These are phyloP conservation scores for Termitomyces sp. DNA, from an alignment of 768 basidiomycete species.

Conservation along the genomic window DNA sequence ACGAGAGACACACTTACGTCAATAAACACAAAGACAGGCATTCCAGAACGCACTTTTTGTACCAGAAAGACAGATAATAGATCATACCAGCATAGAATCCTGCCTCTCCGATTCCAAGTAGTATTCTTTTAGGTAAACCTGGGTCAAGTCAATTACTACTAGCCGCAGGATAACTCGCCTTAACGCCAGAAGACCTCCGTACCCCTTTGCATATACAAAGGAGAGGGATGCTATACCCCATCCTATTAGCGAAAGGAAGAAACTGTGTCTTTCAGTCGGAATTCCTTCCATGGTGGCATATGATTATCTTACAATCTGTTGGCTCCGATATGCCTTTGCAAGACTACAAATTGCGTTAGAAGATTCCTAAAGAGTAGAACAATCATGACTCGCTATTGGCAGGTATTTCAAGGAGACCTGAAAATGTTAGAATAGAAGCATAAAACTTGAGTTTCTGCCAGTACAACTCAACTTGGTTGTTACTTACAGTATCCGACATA, in stretches of 20 bases:
- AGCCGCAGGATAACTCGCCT: conserved; percentile 25
- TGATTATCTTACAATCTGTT: conserved; percentile 40
- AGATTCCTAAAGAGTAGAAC: neutral
- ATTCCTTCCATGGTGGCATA: neutral
- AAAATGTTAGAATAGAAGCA: neutral
- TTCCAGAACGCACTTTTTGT: conserved; percentile 25
- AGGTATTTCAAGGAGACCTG: conserved; percentile 48
- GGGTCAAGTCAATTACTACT: neutral
- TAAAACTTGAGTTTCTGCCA: neutral
- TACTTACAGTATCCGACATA: conserved; percentile 53
- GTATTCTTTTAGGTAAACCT: conserved; percentile 24
- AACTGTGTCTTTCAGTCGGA: conserved; percentile 23
- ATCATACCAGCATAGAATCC: conserved; percentile 59
- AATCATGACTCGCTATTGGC: conserved; percentile 37
- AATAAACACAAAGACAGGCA: neutral
- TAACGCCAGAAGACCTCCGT: conserved; percentile 39
- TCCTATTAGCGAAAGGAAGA: conserved; percentile 45
- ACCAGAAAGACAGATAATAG: conserved; percentile 59
- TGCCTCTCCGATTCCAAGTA: conserved; percentile 56
- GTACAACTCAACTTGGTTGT: neutral
- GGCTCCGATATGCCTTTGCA: conserved; percentile 52
- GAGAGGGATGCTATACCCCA: conserved; percentile 52
- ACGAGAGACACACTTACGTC: neutral
- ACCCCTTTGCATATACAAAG: conserved; percentile 50
- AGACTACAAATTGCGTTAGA: conserved; percentile 24